Conservation (phyloP, 306 rosid species). For the Vicia villosa region DNA sequence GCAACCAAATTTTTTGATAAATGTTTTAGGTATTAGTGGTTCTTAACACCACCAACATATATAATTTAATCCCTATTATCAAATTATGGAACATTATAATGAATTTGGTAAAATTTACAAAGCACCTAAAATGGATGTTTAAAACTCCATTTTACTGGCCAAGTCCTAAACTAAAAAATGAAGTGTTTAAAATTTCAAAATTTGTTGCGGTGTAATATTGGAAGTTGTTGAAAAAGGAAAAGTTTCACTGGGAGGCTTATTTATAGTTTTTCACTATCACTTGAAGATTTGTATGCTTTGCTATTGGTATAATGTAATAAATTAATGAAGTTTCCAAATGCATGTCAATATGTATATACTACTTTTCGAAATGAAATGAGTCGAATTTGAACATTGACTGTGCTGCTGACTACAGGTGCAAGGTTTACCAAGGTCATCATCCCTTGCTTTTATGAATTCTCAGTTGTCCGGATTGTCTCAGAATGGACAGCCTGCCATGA, state of each 20-base stretch:
- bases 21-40: slow-evolving; percentile 1
- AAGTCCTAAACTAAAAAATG: background rate
- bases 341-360: background rate
- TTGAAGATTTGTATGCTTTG: background rate
- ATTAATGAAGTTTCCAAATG: background rate
- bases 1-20: background rate
- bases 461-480: slow-evolving; percentile 81
- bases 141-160: no score
- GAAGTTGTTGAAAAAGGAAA: background rate
- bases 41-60: background rate
- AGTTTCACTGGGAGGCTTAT: background rate
- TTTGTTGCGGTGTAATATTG: background rate
- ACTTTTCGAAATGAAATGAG: background rate
- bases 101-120: background rate
- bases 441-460: slow-evolving; percentile 78
- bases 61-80: background rate
- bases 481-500: slow-evolving; percentile 81
- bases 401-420: slow-evolving; percentile 62
- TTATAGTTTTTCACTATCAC: background rate
- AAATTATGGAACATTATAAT: slow-evolving; percentile 3
- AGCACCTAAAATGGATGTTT: no score
- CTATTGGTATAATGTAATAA: slow-evolving; percentile 15
- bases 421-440: slow-evolving; percentile 74
- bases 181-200: slow-evolving; percentile 7
- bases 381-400: slow-evolving; percentile 10